Evolutionary conservation across 371 early-diverging fungal species (phyloP).

Genomic region (Blakeslea trispora): DNA sequence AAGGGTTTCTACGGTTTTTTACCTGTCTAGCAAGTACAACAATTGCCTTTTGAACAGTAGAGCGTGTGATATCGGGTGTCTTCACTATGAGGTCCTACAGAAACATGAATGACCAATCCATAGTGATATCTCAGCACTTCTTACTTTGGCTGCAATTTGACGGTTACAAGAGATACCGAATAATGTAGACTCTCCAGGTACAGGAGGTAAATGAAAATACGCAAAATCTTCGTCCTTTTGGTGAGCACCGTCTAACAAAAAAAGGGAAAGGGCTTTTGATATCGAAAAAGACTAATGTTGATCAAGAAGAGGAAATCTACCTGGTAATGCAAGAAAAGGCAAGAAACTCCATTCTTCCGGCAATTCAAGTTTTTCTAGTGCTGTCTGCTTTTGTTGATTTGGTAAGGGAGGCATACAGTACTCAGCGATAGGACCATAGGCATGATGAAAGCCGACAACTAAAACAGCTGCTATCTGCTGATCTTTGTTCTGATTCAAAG

Average conservation of each 20-base stretch:
- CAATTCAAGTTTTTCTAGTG: slow-evolving; percentile 57
- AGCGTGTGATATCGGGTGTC: slow-evolving; percentile 78
- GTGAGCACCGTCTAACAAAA: slow-evolving; percentile 75
- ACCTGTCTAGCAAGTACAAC: slow-evolving; percentile 75
- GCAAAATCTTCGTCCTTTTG: slow-evolving; percentile 83
- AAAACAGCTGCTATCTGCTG: slow-evolving; percentile 49
- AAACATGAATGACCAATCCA: not conserved
- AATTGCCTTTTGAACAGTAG: slow-evolving; percentile 83
- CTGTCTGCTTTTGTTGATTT: slow-evolving; percentile 30
- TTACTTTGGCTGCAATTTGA: slow-evolving; percentile 69
- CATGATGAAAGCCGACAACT: slow-evolving; percentile 62
- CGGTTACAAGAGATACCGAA: slow-evolving; percentile 88
- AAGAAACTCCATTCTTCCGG: slow-evolving; percentile 83
- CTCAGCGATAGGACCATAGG: slow-evolving; percentile 71
- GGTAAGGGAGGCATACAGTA: slow-evolving; percentile 77
- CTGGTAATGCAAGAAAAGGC: slow-evolving; percentile 68
- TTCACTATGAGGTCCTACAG: slow-evolving; percentile 65
- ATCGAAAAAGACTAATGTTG: no score
- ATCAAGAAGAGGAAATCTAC: slow-evolving; percentile 41
- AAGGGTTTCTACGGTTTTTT: no score
- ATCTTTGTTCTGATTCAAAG: slow-evolving; percentile 36
- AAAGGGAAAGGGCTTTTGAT: no score
- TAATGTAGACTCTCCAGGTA: slow-evolving; percentile 63
- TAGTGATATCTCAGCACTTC: not conserved
- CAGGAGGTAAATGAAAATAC: slow-evolving; percentile 85